Conservation (phyloP, 176 grass and related monocot genomes). For the Raddia guianensis region DNA sequence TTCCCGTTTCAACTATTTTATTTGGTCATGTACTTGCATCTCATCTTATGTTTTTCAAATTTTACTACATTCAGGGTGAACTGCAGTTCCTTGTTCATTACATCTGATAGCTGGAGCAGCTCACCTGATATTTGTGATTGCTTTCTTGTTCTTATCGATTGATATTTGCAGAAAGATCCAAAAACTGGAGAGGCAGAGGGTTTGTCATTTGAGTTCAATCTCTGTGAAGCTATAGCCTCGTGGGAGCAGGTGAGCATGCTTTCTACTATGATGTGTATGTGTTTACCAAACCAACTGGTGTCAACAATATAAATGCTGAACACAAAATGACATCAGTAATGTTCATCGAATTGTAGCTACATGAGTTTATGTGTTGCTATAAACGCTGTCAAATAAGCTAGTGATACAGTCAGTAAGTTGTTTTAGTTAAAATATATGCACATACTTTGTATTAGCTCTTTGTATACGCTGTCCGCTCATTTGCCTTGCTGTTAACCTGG, state of each 20-base stretch:
- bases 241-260: constrained; percentile 78
- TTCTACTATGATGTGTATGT: constrained; percentile 25
- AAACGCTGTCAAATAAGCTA: neutral
- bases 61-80: neutral
- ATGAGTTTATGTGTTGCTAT: constrained; percentile 2
- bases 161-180: constrained; percentile 66
- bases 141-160: constrained; percentile 14
- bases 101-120: neutral
- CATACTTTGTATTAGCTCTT: too few relatives aligned
- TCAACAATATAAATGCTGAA: neutral
- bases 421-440: constrained; percentile 9
- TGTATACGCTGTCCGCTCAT: too few relatives aligned
- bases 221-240: constrained; percentile 84
- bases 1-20: constrained; percentile 13
- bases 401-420: neutral
- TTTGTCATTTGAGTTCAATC: constrained; percentile 88
- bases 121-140: constrained; percentile 6
- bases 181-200: constrained; percentile 79
- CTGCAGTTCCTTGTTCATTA: neutral
- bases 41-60: constrained; percentile 1
- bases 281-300: neutral
- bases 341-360: neutral
- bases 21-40: neutral
- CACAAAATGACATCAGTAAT: neutral
- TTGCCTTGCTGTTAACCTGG: too few relatives aligned